Base-by-base conservation (phyloP, 148 eudicot species). In the Silene latifolia region DNA sequence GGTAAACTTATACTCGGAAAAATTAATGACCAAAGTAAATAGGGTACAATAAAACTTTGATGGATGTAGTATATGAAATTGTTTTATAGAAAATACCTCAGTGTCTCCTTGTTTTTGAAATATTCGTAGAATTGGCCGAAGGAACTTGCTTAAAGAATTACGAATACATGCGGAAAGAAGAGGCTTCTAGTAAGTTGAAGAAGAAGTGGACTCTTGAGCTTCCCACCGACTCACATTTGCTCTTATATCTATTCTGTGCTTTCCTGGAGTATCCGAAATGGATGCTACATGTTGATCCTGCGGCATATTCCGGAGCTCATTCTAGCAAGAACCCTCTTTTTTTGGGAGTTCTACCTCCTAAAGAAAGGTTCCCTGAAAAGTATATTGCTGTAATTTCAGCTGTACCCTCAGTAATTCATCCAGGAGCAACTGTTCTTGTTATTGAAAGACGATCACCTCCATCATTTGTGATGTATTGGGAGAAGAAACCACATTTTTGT, bases 291-390 rank as follows among this genome's bases (percentile, higher is more conserved):
- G 88, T 84, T 75, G 98, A 94, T 82, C 96, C 98, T 48, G 79
- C 95, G 59, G 80, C 91, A 32, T 90, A 90, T 83, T 91, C 98
- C 74, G 97, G 98, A 76, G 90, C 87, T 57, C 93, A 88, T 69
- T 87, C 96, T 15, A 90, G 96, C 96, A 94, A 92, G 80, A 94
- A 92, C 78, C 98, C 98, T 74, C 88, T 94, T 69, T 88, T 94
- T 72, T 74, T 90, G 74, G 98, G 98, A 68, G 78, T 85, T 68
- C 80, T 94, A 70, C 98, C 98, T 81, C 92, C 98, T 27, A 94
- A 94, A 82, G 98, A 92, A 74, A 85, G 93, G 78, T 91, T 90
- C 66, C 97, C 97, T 15, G 98, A 94, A 74, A 94, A 94, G 80
- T 94, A 94, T 80, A 32, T 90, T 69, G 98, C 97, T 75, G 85